A percentile compares a stretch with the other conserved stretches of the same genome.
These are phyloP conservation scores for Geotrichum candidum DNA, from an alignment of 1,139 yeast genomes.

Conservation along the genomic window DNA sequence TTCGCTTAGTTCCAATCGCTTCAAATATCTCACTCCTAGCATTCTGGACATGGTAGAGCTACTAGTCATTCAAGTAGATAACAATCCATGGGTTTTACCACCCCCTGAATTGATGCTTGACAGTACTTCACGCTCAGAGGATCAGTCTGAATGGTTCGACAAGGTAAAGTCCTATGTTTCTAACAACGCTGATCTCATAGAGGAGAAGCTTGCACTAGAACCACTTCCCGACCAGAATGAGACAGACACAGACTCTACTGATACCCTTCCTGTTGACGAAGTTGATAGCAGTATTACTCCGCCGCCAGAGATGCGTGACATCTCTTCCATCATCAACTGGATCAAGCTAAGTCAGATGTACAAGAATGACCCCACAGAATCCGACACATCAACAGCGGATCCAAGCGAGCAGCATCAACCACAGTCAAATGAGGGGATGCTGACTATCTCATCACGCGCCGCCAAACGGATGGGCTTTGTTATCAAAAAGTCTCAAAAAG, in stretches of 20 bases:
- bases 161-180: constrained; percentile 42
- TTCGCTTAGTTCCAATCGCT: constrained; percentile 56
- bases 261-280: neutral
- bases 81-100: constrained; percentile 57
- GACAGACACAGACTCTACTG: neutral
- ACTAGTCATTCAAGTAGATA: constrained; percentile 61
- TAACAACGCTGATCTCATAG: constrained; percentile 22
- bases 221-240: neutral
- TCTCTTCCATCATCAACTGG: constrained; percentile 12
- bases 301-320: constrained; percentile 11
- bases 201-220: constrained; percentile 8
- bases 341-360: constrained; percentile 9
- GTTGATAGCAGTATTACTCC: neutral
- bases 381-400: neutral
- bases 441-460: constrained; percentile 45
- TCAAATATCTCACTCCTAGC: constrained; percentile 53
- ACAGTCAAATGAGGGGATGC: neutral
- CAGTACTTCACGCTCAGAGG: constrained; percentile 34
- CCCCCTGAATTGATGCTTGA: constrained; percentile 37
- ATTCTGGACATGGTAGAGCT: constrained; percentile 50
- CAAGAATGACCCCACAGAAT: neutral
- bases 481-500: constrained; percentile 22
- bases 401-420: neutral
- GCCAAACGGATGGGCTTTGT: constrained; percentile 33
- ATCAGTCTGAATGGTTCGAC: constrained; percentile 50